phyloP scores from a whole-genome alignment of 192 early-diverging fungal genomes.

The Obelidium mucronatum region DNA sequence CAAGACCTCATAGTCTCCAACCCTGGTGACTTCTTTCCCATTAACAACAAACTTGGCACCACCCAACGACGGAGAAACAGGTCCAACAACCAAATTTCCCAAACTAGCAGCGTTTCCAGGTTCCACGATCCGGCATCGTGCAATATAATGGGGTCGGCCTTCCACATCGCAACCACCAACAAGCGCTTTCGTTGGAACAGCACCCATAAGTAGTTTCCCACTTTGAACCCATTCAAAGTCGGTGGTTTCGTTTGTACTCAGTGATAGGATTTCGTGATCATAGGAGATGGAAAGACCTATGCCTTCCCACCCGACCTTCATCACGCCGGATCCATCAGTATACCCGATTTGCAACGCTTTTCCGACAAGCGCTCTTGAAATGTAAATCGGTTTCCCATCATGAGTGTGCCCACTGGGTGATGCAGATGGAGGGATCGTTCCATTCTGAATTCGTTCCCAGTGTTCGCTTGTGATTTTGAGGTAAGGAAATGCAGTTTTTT shows the following conservation, averaged over 20 bases:
- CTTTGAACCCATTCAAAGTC: slow-evolving; percentile 17
- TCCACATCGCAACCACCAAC: slow-evolving; percentile 16
- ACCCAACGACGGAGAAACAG: not conserved
- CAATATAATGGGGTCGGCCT: slow-evolving; percentile 23
- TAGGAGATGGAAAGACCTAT: not conserved
- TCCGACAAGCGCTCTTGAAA: slow-evolving; percentile 4
- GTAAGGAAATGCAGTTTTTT: slow-evolving; percentile 5
- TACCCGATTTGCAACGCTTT: slow-evolving; percentile 14
- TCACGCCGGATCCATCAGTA: not conserved
- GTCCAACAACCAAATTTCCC: slow-evolving; percentile 9
- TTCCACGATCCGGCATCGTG: slow-evolving; percentile 6
- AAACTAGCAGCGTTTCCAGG: slow-evolving; percentile 3
- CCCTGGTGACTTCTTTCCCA: slow-evolving; percentile 14
- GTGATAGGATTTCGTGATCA: slow-evolving; percentile 17
- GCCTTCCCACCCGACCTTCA: slow-evolving; percentile 24
- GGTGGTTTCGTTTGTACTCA: not conserved
- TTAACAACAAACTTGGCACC: slow-evolving; percentile 11
- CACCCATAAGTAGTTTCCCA: slow-evolving; percentile 6
- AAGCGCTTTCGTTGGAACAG: slow-evolving; percentile 13
- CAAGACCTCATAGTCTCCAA: slow-evolving; percentile 28
- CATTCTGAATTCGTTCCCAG: slow-evolving; percentile 12
- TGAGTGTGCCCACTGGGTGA: slow-evolving; percentile 11
- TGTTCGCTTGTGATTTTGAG: slow-evolving; percentile 6
- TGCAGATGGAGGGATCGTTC: not conserved
- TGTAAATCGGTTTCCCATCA: slow-evolving; percentile 18